Conservation (phyloP, 1,139 yeast genomes). For the Debaryomyces fabryi region DNA sequence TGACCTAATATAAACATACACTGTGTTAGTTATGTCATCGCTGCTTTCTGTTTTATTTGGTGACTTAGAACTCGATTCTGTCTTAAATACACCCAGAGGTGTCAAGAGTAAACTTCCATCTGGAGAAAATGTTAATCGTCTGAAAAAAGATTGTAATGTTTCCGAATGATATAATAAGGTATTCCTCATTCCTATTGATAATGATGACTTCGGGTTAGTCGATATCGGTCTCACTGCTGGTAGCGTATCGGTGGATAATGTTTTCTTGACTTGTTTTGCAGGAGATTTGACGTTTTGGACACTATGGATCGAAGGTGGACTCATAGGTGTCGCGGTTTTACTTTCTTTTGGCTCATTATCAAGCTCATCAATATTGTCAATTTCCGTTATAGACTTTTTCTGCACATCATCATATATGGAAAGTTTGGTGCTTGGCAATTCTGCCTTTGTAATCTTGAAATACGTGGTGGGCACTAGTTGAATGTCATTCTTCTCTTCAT, state of each 20-base stretch:
- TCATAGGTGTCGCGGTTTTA: slow-evolving; percentile 7
- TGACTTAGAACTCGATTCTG: slow-evolving; percentile 17
- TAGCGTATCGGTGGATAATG: slow-evolving; percentile 27
- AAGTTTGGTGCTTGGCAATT: slow-evolving; percentile 32
- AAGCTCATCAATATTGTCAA: slow-evolving; percentile 1
- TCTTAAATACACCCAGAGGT: slow-evolving; percentile 75
- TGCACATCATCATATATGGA: background rate
- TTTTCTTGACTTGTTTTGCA: slow-evolving; percentile 29
- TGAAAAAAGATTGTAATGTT: slow-evolving; percentile 83
- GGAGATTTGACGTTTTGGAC: slow-evolving; percentile 22
- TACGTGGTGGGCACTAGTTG: slow-evolving; percentile 36
- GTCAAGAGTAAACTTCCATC: slow-evolving; percentile 82
- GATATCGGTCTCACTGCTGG: slow-evolving; percentile 41
- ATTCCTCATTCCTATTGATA: slow-evolving; percentile 6
- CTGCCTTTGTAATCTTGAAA: slow-evolving; percentile 48
- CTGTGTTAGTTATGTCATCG: slow-evolving; percentile 61
- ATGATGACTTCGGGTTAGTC: background rate
- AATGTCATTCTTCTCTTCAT: slow-evolving; percentile 16
- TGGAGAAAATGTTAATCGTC: slow-evolving; percentile 83
- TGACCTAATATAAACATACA: slow-evolving; percentile 72
- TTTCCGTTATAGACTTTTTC: background rate
- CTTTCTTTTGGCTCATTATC: slow-evolving; percentile 2
- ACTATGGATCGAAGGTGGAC: slow-evolving; percentile 12
- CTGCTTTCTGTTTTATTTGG: slow-evolving; percentile 8
- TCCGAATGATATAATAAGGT: slow-evolving; percentile 71